Conservation (phyloP, 163 green algal genomes). For the Chlamydomonas reinhardtii region DNA sequence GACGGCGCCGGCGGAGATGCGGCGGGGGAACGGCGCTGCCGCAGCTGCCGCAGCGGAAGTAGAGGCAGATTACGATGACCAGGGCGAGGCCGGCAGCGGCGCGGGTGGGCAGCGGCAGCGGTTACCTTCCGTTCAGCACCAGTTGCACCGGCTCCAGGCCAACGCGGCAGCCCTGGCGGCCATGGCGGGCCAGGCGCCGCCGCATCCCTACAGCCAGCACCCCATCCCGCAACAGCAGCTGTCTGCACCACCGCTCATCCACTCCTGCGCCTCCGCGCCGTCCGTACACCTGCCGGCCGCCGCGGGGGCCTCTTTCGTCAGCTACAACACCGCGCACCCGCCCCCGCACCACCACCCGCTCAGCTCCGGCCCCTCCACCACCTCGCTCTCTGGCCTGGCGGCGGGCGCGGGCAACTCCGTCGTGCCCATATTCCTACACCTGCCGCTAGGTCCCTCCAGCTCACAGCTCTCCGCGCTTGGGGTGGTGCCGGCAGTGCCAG, state of each 20-base stretch:
- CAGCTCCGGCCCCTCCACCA: neutral
- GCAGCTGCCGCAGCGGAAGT: too few relatives aligned
- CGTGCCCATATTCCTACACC: neutral
- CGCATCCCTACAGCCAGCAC: neutral
- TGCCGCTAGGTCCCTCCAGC: neutral
- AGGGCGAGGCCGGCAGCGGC: neutral
- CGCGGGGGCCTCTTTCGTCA: neutral
- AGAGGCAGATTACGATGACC: neutral
- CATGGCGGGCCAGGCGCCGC: slow-evolving; percentile 1
- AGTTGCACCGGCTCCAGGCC: slow-evolving; percentile 29
- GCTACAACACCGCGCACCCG: neutral
- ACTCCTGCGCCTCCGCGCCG: neutral
- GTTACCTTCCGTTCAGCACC: slow-evolving; percentile 20
- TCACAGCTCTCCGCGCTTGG: slow-evolving; percentile 3
- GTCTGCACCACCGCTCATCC: neutral
- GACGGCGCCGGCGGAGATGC: slow-evolving; percentile 35
- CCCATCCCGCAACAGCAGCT: slow-evolving; percentile 9
- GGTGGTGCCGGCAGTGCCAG: neutral
- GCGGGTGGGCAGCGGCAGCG: neutral
- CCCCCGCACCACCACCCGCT: neutral
- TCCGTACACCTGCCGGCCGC: neutral
- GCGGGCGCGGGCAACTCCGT: neutral
- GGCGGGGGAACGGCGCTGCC: too few relatives aligned
- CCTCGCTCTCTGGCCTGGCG: neutral
- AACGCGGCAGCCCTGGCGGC: slow-evolving; percentile 14